Conservation (phyloP, 257 asterid species). For the Solanum appendiculatum region DNA sequence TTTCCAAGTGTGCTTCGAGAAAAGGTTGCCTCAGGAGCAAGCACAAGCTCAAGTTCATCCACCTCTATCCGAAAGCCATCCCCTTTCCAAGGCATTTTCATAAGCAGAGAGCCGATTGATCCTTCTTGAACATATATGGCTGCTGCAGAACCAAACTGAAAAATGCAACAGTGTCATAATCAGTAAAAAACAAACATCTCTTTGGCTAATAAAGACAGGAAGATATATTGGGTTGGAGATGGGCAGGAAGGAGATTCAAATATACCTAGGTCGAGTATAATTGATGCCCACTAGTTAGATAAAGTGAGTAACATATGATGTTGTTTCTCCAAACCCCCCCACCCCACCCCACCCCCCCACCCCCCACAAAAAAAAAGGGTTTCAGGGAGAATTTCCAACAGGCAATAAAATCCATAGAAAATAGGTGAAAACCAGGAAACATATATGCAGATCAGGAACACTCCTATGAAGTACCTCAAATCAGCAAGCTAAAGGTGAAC, state of each 20-base stretch:
- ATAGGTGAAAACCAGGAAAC: not conserved
- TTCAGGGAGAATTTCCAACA: not conserved
- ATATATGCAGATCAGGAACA: not conserved
- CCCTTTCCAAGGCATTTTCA: constrained; percentile 90
- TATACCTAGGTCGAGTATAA: not conserved
- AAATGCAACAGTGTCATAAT: constrained; percentile 6
- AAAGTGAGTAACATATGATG: not conserved
- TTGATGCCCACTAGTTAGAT: not conserved
- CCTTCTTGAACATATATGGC: constrained; percentile 74
- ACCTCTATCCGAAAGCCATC: constrained; percentile 82
- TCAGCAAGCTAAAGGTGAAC: not conserved
- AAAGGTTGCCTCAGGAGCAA: constrained; percentile 46
- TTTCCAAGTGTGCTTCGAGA: constrained; percentile 31
- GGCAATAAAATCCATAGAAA: not conserved
- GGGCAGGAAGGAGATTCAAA: not conserved
- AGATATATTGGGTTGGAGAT: not conserved
- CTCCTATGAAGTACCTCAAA: not conserved
- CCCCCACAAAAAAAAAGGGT: not conserved
- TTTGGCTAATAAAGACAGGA: not conserved
- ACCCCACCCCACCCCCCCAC: not conserved
- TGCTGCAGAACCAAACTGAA: constrained; percentile 61
- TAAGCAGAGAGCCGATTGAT: constrained; percentile 69
- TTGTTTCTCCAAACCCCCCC: not conserved
- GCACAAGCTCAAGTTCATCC: constrained; percentile 81
- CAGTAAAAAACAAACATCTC: not conserved